Evolutionary conservation across 139 green algal species (phyloP), one percentile per base, ranked within the genome.

Genomic region (Chlorella sorokiniana): DNA sequence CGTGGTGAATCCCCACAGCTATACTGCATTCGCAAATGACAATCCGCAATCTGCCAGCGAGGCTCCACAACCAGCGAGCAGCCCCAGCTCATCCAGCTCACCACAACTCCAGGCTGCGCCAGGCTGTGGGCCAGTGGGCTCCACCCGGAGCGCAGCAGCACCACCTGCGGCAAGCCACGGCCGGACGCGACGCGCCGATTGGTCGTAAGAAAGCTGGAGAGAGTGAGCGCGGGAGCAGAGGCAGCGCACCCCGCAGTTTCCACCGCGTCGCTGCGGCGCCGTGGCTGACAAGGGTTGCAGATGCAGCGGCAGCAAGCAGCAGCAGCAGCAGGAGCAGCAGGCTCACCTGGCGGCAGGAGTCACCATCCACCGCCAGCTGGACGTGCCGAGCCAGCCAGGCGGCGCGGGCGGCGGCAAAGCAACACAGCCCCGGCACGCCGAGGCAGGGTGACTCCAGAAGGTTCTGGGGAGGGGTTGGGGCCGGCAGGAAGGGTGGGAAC

Each of bases 131-230:
- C 35, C 64, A 40, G 31, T 2, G 62, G 45, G 42, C 70, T 40
- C 0, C 41, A 63, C 14, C 82, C 82, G 4, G 67, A n/a, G 1
- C 82, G 70, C 68, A 86, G 59, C 35, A 86, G 7, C 25, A 86
- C 82, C 31, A 82, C 73, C 70, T 86, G 82, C 63, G 51, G 62
- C 71, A 78, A 72, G 64, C 6, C 7, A 51, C 6, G 31, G 29
- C 2, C 18, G 52, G 52, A 18, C 10, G 11, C 11, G 52, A 61
- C 52, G 3, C 7, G 52, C 10, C 3, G 20, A 61, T 61, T 14
- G 52, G 8, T 3, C 10, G 27, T 61, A n/a, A n/a, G n/a, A n/a
- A n/a, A n/a, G n/a, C n/a, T n/a, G n/a, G n/a, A n/a, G n/a, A n/a
- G n/a, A n/a, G n/a, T n/a, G n/a, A n/a, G n/a, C n/a, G n/a, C n/a